Evolutionary conservation across 2,329 filamentous ascomycete genomes (phyloP).

Genomic region (Anthostomella pinea): DNA sequence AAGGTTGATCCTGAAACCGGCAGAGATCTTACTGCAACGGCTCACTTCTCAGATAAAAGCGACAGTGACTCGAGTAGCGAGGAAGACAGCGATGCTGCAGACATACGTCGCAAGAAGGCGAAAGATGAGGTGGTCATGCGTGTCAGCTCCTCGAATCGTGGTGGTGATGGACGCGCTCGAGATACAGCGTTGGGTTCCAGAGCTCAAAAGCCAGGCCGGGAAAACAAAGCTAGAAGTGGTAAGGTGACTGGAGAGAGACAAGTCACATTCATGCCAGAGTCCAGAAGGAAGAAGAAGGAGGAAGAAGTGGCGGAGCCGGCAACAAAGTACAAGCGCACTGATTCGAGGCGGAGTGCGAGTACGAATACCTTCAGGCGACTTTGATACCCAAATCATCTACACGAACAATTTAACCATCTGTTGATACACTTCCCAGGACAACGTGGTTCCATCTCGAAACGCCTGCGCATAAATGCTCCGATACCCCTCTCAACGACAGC

Average conservation of each 20-base stretch:
- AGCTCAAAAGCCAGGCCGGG: conserved; percentile 47
- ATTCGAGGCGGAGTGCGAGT: conserved; percentile 67
- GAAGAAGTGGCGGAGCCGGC: conserved; percentile 18
- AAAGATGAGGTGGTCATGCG: conserved; percentile 55
- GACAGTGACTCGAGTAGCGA: conserved; percentile 38
- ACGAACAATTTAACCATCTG: conserved; percentile 5
- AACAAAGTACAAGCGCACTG: conserved; percentile 29
- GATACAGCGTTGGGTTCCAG: conserved; percentile 58
- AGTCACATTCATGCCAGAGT: conserved; percentile 69
- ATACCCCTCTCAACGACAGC: too few species aligned
- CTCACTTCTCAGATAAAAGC: conserved; percentile 47
- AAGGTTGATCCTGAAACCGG: conserved; percentile 38
- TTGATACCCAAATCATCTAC: conserved; percentile 52
- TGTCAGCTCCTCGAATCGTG: conserved; percentile 66
- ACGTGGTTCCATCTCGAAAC: conserved; percentile 10
- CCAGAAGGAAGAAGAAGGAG: conserved; percentile 44
- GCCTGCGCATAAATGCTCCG: conserved; percentile 10
- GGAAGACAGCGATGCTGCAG: conserved; percentile 37
- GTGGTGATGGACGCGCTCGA: conserved; percentile 52
- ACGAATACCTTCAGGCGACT: conserved; percentile 63
- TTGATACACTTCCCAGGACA: conserved; percentile 18
- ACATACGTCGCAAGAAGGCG: conserved; percentile 18
- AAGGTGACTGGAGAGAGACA: conserved; percentile 62
- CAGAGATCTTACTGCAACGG: conserved; percentile 30
- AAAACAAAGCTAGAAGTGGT: conserved; percentile 42